Percentiles rank a stretch among this genome's conserved stretches.
Conservation (phyloP, 805 yeast genomes). For the Candida tibetensis region DNA sequence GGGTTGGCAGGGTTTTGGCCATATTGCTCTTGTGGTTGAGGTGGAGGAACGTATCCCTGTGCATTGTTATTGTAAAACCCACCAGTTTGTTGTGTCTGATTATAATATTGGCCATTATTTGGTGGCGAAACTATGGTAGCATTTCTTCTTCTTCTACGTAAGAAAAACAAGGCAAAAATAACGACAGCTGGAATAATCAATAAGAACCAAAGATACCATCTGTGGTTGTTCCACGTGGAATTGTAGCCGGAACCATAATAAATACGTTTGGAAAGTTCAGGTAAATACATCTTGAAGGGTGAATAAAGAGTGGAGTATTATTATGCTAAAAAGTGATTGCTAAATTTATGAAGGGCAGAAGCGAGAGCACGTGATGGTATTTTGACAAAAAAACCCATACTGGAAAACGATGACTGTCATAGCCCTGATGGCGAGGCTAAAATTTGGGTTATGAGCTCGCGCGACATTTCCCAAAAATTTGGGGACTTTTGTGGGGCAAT, state of each 20-base stretch:
- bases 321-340: too few species aligned
- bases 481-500: too few species aligned
- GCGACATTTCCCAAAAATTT: too few species aligned
- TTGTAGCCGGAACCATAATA: constrained; percentile 7
- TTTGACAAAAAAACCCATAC: too few species aligned
- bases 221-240: constrained; percentile 9
- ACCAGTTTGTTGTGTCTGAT: constrained; percentile 13
- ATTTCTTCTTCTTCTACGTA: constrained; percentile 9
- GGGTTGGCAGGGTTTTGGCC: constrained; percentile 3
- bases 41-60: constrained; percentile 8
- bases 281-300: constrained; percentile 2
- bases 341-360: too few species aligned
- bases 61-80: constrained; percentile 6
- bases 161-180: constrained; percentile 6
- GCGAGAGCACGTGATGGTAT: too few species aligned
- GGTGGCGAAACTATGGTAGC: constrained; percentile 3
- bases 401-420: too few species aligned
- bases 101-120: constrained; percentile 14
- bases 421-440: too few species aligned
- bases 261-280: constrained; percentile 10
- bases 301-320: too few species aligned
- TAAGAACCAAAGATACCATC: constrained; percentile 15
- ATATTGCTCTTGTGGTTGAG: constrained; percentile 4
- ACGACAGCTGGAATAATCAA: constrained; percentile 11
- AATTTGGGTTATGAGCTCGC: too few species aligned